Base-by-base conservation (phyloP, 768 basidiomycete species). In the Termitomyces sp. region DNA sequence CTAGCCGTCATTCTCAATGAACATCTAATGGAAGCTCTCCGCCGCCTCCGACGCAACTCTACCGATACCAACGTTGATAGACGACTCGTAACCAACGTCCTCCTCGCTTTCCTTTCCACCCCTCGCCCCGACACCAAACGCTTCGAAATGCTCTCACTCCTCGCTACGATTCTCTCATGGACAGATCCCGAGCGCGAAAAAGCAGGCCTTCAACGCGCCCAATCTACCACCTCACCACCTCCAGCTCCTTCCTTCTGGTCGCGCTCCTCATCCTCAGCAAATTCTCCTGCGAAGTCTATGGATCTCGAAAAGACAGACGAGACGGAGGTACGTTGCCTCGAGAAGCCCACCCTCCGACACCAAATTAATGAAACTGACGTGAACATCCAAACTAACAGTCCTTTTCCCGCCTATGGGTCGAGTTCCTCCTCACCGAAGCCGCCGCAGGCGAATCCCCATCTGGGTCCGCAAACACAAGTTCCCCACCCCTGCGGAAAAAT, bases 351-450 rank as follows among this genome's bases (percentile, higher is more conserved):
- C 0, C 50, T 16, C 3, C 39, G 12, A 7, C 10, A 48, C 32
- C 33, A n/a, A 16, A 16, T 32, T 13, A n/a, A 34, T 13, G 6
- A 8, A 18, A 46, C 42, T 44, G 16, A 48, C 24, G 3, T 33
- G 16, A 43, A 22, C n/a, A 54, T 27, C n/a, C n/a, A n/a, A 48
- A 5, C 14, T 45, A 49, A 59, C 13, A 98, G 95, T 96, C 94
- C 0, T 99, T 99, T 76, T 95, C 93, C 39, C 91, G 95, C 47
- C 82, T 98, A 12, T 99, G 95, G 88, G 96, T 99, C 47, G 97
- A 99, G 71, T 99, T 96, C 69, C 82, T 99, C 4, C 86, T 99
- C 61, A 96, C 94, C 24, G 96, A 99, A 76, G 88, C 95, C 0
- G 79, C 82, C 1, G 64, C 78, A 6, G 80, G 80, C 16, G 73